These are phyloP conservation scores for Dionaea muscipula DNA, from an alignment of 179 eudicot genomes.

Conservation along the genomic window DNA sequence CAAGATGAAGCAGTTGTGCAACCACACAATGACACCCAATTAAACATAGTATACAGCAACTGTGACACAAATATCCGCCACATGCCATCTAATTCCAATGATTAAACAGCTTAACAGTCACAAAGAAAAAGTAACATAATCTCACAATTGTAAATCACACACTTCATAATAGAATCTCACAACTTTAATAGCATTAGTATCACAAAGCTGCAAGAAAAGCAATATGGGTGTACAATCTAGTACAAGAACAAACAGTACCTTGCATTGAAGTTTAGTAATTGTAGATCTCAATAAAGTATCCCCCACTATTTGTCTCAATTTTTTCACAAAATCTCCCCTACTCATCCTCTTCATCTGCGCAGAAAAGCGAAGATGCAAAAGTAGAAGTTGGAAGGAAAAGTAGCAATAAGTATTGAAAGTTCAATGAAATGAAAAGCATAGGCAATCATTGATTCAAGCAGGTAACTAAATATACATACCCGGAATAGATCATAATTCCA, in stretches of 20 bases:
- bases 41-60: too few species aligned
- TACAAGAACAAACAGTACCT: conserved; percentile 24
- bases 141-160: too few species aligned
- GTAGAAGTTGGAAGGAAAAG: neutral
- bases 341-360: conserved; percentile 33
- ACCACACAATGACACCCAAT: too few species aligned
- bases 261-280: conserved; percentile 29
- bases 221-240: too few species aligned
- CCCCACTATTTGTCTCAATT: conserved; percentile 40
- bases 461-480: conserved; percentile 33
- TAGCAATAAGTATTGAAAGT: neutral
- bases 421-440: neutral
- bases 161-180: too few species aligned
- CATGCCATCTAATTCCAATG: too few species aligned
- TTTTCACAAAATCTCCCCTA: conserved; percentile 32
- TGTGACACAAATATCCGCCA: too few species aligned
- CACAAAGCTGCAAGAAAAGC: too few species aligned
- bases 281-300: conserved; percentile 38
- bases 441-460: neutral
- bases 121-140: too few species aligned
- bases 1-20: too few species aligned
- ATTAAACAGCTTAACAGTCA: too few species aligned
- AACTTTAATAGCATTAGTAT: too few species aligned
- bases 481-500: conserved; percentile 35
- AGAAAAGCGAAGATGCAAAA: neutral